A percentile compares a stretch with the other conserved stretches of the same genome.
Conservation (phyloP, 169 alveolate species). For the Cryptosporidium parvum region DNA sequence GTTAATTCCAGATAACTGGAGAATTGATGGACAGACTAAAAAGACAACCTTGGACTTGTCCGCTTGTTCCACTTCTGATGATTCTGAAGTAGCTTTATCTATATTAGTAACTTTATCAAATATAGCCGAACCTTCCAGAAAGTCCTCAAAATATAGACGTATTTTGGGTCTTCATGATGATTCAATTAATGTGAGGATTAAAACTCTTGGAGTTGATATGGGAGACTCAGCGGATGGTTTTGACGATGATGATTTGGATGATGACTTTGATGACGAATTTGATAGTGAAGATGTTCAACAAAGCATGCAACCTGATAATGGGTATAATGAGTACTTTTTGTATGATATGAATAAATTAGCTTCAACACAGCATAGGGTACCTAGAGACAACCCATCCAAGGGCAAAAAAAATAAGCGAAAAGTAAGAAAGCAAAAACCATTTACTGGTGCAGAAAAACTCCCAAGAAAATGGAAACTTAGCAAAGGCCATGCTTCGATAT, state of each 20-base stretch:
- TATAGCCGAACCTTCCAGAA: not conserved
- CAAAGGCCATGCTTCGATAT: slow-evolving; percentile 60
- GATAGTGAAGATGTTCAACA: slow-evolving; percentile 13
- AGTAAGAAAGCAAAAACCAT: slow-evolving; percentile 1
- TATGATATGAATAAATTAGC: slow-evolving; percentile 11
- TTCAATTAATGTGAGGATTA: slow-evolving; percentile 64
- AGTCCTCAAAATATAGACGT: slow-evolving; percentile 37
- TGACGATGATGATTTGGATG: slow-evolving; percentile 17
- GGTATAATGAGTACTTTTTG: slow-evolving; percentile 20
- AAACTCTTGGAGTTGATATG: not conserved
- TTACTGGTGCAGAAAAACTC: slow-evolving; percentile 59
- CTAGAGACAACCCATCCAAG: not conserved
- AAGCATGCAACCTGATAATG: not conserved
- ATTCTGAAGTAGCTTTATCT: slow-evolving; percentile 14
- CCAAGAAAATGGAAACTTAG: slow-evolving; percentile 62
- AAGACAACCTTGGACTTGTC: slow-evolving; percentile 20
- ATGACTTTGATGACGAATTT: slow-evolving; percentile 11
- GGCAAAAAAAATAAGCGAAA: not conserved
- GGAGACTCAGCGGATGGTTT: slow-evolving; percentile 3
- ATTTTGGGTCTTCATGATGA: slow-evolving; percentile 36
- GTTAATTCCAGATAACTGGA: slow-evolving; percentile 58
- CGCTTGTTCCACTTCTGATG: slow-evolving; percentile 14
- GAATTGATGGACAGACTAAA: not conserved
- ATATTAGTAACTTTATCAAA: slow-evolving; percentile 57
- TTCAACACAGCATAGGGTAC: not conserved